Base-by-base conservation (phyloP, 108 stramenopile genomes). In the Pseudonitzschia delicatissima region DNA sequence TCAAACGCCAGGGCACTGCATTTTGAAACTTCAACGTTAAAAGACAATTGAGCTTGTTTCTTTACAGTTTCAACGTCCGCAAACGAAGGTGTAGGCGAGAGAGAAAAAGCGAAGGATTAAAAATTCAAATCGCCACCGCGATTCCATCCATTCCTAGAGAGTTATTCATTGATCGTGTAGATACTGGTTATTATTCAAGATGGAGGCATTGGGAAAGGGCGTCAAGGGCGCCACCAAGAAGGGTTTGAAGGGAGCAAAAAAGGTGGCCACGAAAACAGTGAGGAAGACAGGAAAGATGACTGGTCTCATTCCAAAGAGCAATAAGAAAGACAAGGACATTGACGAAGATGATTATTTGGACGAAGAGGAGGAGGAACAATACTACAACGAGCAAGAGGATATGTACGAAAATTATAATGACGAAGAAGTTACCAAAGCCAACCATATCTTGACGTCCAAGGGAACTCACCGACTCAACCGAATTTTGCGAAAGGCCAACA, bases 391-490 rank as follows among this genome's bases (percentile, higher is more conserved):
- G 7, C 51, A 75, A 31, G 49, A 40, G 9, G 45, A 35, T 48
- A 42, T 45, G 29, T 51, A 32, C 40, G 21, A 60, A 4, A 69
- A 37, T 26, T 61, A 40, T 37, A 42, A 40, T 37, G 60, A 77
- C 37, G 76, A 77, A 44, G 74, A 45, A 20, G 52, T 52, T n/a
- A 48, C 65, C 62, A 84, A 84, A 64, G 74, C 83, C 15, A 70
- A 74, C 27, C 67, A 80, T 49, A 84, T 84, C 65, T 61, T 74
- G 6, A 78, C 77, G 11, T 86, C 84, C n/a, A 86, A 82, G 4
- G 86, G 89, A 12, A 87, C 89, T 9, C 69, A 74, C 65, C 77
- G 89, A 32, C 64, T 90, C 44, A 82, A 90, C 62, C 72, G 86
- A 32, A 90, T 90, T 47, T 48, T 90, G 65, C 50, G 70, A 37